phyloP scores from a whole-genome alignment of 441 rosid genomes.

The Breynia disticha region DNA sequence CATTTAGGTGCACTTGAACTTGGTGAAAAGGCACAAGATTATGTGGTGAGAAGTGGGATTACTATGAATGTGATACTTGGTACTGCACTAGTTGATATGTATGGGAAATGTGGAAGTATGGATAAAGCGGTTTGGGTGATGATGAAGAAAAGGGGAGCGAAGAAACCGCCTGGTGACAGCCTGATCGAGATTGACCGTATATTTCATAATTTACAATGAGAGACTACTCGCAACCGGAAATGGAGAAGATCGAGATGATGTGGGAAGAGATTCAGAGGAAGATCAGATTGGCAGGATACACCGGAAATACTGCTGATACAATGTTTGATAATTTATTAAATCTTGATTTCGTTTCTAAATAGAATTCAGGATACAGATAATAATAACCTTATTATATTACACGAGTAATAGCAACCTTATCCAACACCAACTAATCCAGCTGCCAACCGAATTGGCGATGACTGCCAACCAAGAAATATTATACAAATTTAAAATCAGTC shows the following conservation, averaged over 20 bases:
- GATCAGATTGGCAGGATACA: constrained; percentile 49
- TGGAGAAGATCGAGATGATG: constrained; percentile 34
- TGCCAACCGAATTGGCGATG: too few species aligned
- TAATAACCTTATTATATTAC: too few species aligned
- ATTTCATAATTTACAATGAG: constrained; percentile 56
- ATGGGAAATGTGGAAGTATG: constrained; percentile 51
- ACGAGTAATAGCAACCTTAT: too few species aligned
- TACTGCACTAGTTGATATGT: constrained; percentile 60
- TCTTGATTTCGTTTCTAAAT: too few species aligned
- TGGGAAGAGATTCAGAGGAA: constrained; percentile 36
- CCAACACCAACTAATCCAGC: too few species aligned
- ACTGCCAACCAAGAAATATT: too few species aligned
- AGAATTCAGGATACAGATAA: too few species aligned
- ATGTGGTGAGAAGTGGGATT: constrained; percentile 30
- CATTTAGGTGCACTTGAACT: constrained; percentile 52
- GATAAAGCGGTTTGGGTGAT: constrained; percentile 40
- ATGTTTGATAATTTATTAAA: constrained; percentile 47
- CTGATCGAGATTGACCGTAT: constrained; percentile 48
- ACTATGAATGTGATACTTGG: constrained; percentile 47
- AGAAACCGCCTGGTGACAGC: constrained; percentile 63
- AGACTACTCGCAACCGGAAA: constrained; percentile 46
- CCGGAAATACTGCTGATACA: constrained; percentile 46
- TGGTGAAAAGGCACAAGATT: constrained; percentile 51
- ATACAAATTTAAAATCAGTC: too few species aligned
- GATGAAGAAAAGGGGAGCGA: constrained; percentile 56